Conservation (phyloP, 75 land plant genomes). For the Sequoia sempervirens region DNA sequence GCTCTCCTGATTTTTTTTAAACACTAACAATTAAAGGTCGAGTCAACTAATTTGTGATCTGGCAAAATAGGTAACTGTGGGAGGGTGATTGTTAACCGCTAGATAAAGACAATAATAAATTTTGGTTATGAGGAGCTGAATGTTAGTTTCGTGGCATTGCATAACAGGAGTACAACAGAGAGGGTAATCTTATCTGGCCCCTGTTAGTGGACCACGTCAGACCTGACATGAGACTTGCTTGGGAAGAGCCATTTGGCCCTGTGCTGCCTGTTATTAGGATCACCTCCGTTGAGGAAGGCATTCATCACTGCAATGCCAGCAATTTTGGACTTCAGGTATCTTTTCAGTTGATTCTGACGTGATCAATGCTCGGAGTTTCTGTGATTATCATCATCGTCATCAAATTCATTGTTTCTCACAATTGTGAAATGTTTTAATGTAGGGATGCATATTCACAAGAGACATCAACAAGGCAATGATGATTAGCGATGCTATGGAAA, state of each 20-base stretch:
- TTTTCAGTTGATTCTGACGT: neutral
- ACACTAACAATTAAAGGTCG: too few relatives aligned
- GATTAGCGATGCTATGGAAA: constrained; percentile 95
- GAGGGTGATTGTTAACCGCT: neutral
- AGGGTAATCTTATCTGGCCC: constrained; percentile 93
- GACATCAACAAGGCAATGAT: constrained; percentile 92
- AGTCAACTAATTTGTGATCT: neutral
- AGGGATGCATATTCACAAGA: constrained; percentile 90
- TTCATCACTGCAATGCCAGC: constrained; percentile 96
- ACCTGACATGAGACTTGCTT: constrained; percentile 92
- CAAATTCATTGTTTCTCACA: neutral
- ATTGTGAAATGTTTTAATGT: constrained; percentile 8
- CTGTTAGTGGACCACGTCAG: constrained; percentile 77
- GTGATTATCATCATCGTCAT: neutral
- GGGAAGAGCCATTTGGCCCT: constrained; percentile 97
- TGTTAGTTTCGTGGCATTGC: neutral
- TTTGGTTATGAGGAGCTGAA: neutral
- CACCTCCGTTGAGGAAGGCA: constrained; percentile 78
- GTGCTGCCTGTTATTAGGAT: constrained; percentile 87
- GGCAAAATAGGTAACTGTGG: neutral
- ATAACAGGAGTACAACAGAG: constrained; percentile 68
- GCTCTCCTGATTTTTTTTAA: too few relatives aligned
- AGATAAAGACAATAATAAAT: neutral
- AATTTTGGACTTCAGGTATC: constrained; percentile 91
- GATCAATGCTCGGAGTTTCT: neutral